Conservation (phyloP, 805 yeast genomes). For the Candida maltosa region DNA sequence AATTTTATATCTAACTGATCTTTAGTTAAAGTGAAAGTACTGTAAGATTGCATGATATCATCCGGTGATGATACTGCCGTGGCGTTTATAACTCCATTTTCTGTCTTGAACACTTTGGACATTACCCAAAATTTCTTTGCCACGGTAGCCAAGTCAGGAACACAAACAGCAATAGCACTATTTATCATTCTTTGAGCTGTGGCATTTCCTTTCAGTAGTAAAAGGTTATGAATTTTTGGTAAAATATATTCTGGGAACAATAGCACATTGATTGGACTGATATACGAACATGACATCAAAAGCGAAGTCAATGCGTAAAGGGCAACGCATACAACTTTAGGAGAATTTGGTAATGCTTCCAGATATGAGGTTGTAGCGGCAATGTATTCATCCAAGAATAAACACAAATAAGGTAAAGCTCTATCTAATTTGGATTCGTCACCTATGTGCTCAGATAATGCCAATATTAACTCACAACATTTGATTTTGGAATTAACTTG, state of each 20-base stretch:
- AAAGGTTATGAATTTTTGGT: conserved; percentile 52
- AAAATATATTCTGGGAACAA: conserved; percentile 79
- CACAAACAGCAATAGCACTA: conserved; percentile 55
- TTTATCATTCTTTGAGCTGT: conserved; percentile 6
- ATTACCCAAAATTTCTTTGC: conserved; percentile 65
- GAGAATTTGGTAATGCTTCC: conserved; percentile 21
- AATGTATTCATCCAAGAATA: conserved; percentile 62
- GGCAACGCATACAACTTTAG: conserved; percentile 66
- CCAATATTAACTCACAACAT: conserved; percentile 74
- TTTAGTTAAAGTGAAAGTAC: conserved; percentile 26
- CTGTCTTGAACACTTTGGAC: conserved; percentile 45
- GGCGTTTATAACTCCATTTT: conserved; percentile 9
- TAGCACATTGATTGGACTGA: conserved; percentile 72
- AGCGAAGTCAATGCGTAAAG: conserved; percentile 66
- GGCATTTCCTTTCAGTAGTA: conserved; percentile 18
- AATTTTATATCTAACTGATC: conserved; percentile 50
- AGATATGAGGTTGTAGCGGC: conserved; percentile 13
- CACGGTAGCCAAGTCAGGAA: conserved; percentile 68
- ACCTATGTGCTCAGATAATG: conserved; percentile 68
- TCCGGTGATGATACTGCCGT: neutral
- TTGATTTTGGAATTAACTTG: conserved; percentile 58
- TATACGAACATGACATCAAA: conserved; percentile 54
- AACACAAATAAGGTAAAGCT: conserved; percentile 73
- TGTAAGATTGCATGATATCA: conserved; percentile 4
- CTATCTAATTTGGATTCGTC: conserved; percentile 88